Conservation (phyloP, 257 asterid genomes). For the Paulownia fortunei region DNA sequence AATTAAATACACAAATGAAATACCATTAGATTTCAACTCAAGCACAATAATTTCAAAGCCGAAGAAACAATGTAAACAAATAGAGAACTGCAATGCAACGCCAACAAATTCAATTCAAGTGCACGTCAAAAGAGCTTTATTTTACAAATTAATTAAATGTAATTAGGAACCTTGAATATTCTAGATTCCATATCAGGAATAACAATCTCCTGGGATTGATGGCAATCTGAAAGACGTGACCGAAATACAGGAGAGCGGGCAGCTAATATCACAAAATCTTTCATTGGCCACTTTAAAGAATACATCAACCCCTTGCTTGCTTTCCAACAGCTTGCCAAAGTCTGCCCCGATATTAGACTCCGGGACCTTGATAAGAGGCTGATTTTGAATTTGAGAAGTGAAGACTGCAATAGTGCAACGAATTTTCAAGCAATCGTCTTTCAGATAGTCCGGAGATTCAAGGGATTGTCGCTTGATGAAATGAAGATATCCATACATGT, state of each 20-base stretch:
- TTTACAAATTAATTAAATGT: too few species aligned
- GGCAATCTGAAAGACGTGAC: too few species aligned
- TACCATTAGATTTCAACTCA: background rate
- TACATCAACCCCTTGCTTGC: conserved; percentile 53
- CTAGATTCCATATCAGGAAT: too few species aligned
- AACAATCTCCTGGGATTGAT: too few species aligned
- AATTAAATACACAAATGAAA: background rate
- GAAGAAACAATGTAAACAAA: too few species aligned
- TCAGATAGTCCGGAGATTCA: background rate
- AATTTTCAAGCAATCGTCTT: background rate
- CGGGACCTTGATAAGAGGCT: too few species aligned
- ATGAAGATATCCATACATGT: background rate
- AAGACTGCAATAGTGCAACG: background rate
- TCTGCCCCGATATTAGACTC: conserved; percentile 49
- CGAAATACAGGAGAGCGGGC: too few species aligned
- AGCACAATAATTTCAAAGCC: background rate
- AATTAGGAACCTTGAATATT: too few species aligned
- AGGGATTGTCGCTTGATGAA: background rate
- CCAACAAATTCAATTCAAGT: too few species aligned
- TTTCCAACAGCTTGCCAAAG: conserved; percentile 52
- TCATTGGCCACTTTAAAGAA: conserved; percentile 49
- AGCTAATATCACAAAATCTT: conserved; percentile 34
- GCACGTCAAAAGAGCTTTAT: too few species aligned
- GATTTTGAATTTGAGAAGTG: too few species aligned
- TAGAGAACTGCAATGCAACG: too few species aligned